Percentiles rank a stretch among this genome's conserved stretches.
These are phyloP conservation scores for Fomitopsis pinicola DNA, from an alignment of 1,284 basidiomycete species.

Conservation along the genomic window DNA sequence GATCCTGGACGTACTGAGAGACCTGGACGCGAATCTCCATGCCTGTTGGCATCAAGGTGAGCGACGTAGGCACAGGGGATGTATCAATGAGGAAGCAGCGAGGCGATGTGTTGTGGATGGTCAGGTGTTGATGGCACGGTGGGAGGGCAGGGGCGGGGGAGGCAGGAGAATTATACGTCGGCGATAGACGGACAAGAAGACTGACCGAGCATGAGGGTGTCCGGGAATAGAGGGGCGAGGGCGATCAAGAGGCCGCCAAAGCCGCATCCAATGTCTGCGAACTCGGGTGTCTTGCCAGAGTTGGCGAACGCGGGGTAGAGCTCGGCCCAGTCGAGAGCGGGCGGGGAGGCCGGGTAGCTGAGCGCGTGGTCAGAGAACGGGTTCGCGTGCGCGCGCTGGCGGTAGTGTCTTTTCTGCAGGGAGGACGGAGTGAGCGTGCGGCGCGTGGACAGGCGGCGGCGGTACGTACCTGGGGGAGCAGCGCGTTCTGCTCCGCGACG, in stretches of 20 bases:
- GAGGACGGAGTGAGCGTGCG: constrained; percentile 3
- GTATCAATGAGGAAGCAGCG: no score
- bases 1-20: constrained; percentile 93
- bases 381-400: constrained; percentile 97
- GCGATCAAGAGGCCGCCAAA: constrained; percentile 94
- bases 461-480: constrained; percentile 31
- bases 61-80: not conserved
- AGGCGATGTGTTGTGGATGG: not conserved
- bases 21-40: constrained; percentile 98
- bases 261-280: constrained; percentile 97
- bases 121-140: constrained; percentile 5
- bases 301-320: constrained; percentile 79
- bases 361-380: constrained; percentile 96
- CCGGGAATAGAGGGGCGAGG: constrained; percentile 88
- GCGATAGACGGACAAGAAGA: constrained; percentile 12
- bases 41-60: constrained; percentile 42
- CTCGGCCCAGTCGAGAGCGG: constrained; percentile 76
- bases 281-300: constrained; percentile 73
- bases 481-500: constrained; percentile 16
- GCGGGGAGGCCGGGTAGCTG: constrained; percentile 83
- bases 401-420: constrained; percentile 88
- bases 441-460: constrained; percentile 1
- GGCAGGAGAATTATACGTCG: not conserved
- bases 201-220: constrained; percentile 91
- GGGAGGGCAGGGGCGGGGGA: no score